A percentile compares a stretch with the other conserved stretches of the same genome.
phyloP scores from a whole-genome alignment of 169 alveolate genomes.

The Plasmodium malariae region DNA sequence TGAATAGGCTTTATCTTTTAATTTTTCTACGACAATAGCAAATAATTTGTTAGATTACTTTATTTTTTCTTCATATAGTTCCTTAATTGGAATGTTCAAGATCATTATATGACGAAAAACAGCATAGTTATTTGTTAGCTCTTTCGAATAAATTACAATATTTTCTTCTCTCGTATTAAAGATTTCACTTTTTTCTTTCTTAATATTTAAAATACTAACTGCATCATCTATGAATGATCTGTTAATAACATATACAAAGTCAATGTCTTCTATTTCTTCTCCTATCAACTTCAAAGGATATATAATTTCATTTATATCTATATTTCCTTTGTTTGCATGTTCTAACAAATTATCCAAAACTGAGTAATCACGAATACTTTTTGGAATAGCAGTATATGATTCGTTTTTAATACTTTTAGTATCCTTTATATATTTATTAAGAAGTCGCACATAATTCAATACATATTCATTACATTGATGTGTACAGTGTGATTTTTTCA shows the following conservation, averaged over 20 bases:
- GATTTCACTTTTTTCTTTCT: neutral
- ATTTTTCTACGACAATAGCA: neutral
- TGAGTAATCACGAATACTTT: slow-evolving; percentile 18
- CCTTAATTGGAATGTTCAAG: slow-evolving; percentile 27
- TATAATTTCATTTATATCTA: slow-evolving; percentile 6
- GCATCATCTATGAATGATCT: slow-evolving; percentile 21
- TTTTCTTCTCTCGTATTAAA: slow-evolving; percentile 30
- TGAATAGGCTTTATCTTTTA: slow-evolving; percentile 8
- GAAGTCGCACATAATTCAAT: slow-evolving; percentile 18
- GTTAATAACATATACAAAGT: slow-evolving; percentile 12
- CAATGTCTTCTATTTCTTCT: slow-evolving; percentile 13
- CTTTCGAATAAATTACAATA: slow-evolving; percentile 5
- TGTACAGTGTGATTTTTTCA: slow-evolving; percentile 8
- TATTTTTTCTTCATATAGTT: slow-evolving; percentile 18
- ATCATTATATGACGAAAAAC: slow-evolving; percentile 13
- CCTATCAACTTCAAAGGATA: slow-evolving; percentile 20
- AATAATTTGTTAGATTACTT: slow-evolving; percentile 5
- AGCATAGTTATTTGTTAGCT: neutral
- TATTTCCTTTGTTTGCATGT: neutral
- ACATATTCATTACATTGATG: neutral
- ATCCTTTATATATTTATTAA: slow-evolving; percentile 6
- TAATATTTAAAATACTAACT: neutral
- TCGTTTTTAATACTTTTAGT: neutral
- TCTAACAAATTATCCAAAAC: neutral
- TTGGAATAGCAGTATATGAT: neutral